Base-by-base conservation (phyloP, 2,329 filamentous ascomycete genomes). In the Talaromyces piceae region DNA sequence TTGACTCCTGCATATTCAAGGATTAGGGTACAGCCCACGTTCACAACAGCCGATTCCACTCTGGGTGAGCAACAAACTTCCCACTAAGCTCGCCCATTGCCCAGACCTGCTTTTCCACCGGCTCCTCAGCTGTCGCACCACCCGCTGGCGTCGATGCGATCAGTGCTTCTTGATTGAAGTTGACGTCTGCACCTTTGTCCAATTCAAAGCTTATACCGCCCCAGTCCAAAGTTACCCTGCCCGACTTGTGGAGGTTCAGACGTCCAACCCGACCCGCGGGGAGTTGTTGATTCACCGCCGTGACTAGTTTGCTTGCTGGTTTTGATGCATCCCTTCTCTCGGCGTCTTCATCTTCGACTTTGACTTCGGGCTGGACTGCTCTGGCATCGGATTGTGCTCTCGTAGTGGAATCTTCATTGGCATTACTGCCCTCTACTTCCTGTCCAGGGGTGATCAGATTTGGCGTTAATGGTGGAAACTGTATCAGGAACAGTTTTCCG, bases 401-500 rank as follows among this genome's bases (percentile, higher is more conserved):
- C 18, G 39, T 39, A 23, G 41, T 22, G 23, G 27, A 26, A 7
- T 47, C 53, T 7, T 54, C 51, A 16, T 49, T 13, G 9, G 52
- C 28, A 16, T 45, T 53, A n/a, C 47, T 50, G 4, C 18, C 39
- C 25, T 18, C 28, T 25, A 33, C 41, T 27, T 48, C 50, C 13
- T 54, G 57, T 12, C 59, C 61, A 1, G 73, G 67, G 8, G 73
- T 61, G 30, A 70, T 58, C 22, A 84, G 73, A 53, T 78, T 77
- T 4, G 82, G 82, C 3, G 83, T 77, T 52, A 82, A 73, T 0
- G 82, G 80, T 11, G 82, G 82, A 59, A 84, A 77, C 63, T 84
- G 82, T 63, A 84, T 79, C 47, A 84, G 71, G 62, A 84, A 84
- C 49, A 82, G 72, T 52, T 77, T 75, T 49, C 81, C 77, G 30